These are phyloP conservation scores for Lentinula sp. DNA, from an alignment of 768 basidiomycete genomes.

Conservation along the genomic window DNA sequence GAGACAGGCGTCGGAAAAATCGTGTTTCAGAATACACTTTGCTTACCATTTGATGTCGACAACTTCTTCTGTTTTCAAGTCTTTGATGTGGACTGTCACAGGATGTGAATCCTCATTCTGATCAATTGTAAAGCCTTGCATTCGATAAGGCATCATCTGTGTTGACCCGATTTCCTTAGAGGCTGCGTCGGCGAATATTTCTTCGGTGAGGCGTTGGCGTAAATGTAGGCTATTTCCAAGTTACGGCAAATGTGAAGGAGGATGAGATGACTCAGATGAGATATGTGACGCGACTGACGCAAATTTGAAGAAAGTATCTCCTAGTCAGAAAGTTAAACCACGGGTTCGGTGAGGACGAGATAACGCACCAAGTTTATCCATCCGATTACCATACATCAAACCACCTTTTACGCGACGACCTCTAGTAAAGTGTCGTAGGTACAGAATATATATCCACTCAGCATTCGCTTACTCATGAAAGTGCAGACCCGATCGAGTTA, in stretches of 20 bases:
- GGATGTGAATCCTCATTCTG: slow-evolving; percentile 1
- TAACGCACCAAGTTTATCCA: slow-evolving; percentile 10
- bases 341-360: background rate
- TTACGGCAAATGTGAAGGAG: too few species aligned
- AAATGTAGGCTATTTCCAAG: slow-evolving; percentile 4
- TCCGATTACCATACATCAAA: slow-evolving; percentile 11
- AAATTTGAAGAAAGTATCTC: slow-evolving; percentile 12
- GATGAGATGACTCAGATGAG: too few species aligned
- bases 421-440: background rate
- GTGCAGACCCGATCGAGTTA: slow-evolving; percentile 4
- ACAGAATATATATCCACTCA: background rate
- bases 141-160: background rate
- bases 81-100: slow-evolving; percentile 5
- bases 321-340: background rate
- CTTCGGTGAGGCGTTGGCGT: slow-evolving; percentile 8
- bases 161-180: background rate
- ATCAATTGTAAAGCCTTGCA: slow-evolving; percentile 2
- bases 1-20: background rate
- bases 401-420: slow-evolving; percentile 9
- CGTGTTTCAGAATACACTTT: background rate
- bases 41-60: slow-evolving; percentile 3
- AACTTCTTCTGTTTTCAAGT: slow-evolving; percentile 2
- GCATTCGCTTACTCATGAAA: background rate
- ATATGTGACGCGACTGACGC: slow-evolving; percentile 6
- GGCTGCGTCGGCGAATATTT: background rate